These are phyloP conservation scores for Oropetium thomaeum DNA, from an alignment of 176 grass and related monocot genomes.

Conservation along the genomic window DNA sequence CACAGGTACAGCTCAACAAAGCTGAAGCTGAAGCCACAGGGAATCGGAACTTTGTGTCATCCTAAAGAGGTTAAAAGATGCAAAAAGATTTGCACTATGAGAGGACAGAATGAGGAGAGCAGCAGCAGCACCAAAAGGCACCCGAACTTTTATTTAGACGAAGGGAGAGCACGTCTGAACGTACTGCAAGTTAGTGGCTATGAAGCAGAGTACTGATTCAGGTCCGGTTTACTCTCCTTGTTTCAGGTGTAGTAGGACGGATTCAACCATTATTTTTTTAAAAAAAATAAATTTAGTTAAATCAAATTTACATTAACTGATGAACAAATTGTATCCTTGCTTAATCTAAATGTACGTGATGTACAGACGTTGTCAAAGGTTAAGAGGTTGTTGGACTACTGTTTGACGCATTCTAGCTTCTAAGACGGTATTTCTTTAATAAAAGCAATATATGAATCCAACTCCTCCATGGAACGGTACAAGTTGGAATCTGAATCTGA, in stretches of 20 bases:
- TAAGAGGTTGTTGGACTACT: neutral
- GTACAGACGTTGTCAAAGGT: neutral
- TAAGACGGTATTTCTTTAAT: neutral
- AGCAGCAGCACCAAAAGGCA: slow-evolving; percentile 21
- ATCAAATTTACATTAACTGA: neutral
- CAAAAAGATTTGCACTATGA: slow-evolving; percentile 9
- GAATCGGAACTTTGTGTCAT: slow-evolving; percentile 18
- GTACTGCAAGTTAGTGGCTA: neutral
- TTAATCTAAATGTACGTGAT: neutral
- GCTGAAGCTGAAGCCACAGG: slow-evolving; percentile 10
- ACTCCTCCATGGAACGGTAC: neutral
- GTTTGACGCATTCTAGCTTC: neutral
- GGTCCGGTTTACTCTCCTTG: neutral
- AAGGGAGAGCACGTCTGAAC: no score
- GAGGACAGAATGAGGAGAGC: slow-evolving; percentile 20
- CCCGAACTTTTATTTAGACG: slow-evolving; percentile 10
- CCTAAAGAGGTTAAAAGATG: slow-evolving; percentile 27
- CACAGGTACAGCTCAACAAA: slow-evolving; percentile 19
- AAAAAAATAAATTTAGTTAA: no score
- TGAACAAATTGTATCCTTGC: neutral
- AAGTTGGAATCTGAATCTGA: slow-evolving; percentile 25
- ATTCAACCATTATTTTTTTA: neutral
- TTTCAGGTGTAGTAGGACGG: neutral
- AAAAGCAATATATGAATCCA: slow-evolving; percentile 21
- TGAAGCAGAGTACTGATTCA: neutral